These are phyloP conservation scores for Candida sithepensis DNA, from an alignment of 805 yeast genomes.

Conservation along the genomic window DNA sequence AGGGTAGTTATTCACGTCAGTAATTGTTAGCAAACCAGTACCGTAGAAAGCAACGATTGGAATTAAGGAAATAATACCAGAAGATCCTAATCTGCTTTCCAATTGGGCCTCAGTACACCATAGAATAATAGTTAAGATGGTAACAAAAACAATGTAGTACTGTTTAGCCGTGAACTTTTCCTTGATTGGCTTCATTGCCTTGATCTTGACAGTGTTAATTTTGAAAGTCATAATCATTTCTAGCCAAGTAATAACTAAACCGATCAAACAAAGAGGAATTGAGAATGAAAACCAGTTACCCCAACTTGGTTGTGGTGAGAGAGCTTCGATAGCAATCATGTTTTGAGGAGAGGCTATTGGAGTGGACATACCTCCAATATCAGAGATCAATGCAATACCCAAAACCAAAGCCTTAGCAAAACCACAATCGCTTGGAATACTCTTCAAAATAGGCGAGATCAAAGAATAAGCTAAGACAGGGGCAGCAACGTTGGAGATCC, in stretches of 20 bases:
- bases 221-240: constrained; percentile 55
- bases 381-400: constrained; percentile 48
- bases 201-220: constrained; percentile 43
- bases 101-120: constrained; percentile 47
- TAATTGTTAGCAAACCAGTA: constrained; percentile 43
- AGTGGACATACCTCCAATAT: constrained; percentile 52
- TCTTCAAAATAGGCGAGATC: constrained; percentile 45
- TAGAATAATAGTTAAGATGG: constrained; percentile 41
- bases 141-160: constrained; percentile 38
- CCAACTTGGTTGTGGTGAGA: constrained; percentile 52
- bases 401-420: constrained; percentile 28
- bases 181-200: constrained; percentile 43
- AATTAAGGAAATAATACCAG: constrained; percentile 45
- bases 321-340: constrained; percentile 50
- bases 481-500: constrained; percentile 57
- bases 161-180: constrained; percentile 44
- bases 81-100: constrained; percentile 41
- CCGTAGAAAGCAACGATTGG: constrained; percentile 49
- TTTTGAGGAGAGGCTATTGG: constrained; percentile 56
- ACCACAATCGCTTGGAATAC: constrained; percentile 33
- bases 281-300: constrained; percentile 55
- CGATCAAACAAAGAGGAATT: constrained; percentile 41
- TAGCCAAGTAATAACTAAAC: constrained; percentile 40
- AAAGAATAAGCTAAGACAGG: constrained; percentile 52
- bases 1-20: constrained; percentile 49